Percentiles rank a stretch among this genome's conserved stretches.
These are phyloP conservation scores for Botrytis pseudocinerea DNA, from an alignment of 2,329 filamentous ascomycete genomes.

Conservation along the genomic window DNA sequence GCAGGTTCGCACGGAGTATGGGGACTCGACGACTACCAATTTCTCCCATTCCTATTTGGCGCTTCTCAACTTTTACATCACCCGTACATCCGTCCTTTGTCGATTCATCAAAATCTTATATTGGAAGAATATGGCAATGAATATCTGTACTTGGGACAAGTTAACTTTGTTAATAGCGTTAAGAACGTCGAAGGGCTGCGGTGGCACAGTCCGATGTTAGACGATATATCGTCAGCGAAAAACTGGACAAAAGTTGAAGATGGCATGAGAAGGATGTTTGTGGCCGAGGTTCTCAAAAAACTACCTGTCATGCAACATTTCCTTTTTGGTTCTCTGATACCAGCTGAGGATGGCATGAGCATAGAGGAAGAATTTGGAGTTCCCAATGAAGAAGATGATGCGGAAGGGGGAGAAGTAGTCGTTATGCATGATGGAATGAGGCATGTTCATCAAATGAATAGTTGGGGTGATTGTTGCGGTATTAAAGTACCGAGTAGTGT, in stretches of 20 bases:
- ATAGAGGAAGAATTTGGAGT: conserved; percentile 55
- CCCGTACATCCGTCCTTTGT: conserved; percentile 73
- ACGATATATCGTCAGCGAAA: conserved; percentile 90
- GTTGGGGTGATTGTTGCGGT: conserved; percentile 96
- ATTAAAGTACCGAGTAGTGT: conserved; percentile 96
- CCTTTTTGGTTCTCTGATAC: conserved; percentile 82
- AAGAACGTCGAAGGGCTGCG: conserved; percentile 93
- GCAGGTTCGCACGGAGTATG: conserved; percentile 97
- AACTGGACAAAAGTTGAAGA: conserved; percentile 90
- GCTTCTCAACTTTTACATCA: conserved; percentile 87
- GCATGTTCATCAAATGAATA: conserved; percentile 69
- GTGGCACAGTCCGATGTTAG: conserved; percentile 98
- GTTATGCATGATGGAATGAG: conserved; percentile 65
- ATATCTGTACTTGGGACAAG: conserved; percentile 89
- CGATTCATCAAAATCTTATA: conserved; percentile 83
- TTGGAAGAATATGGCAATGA: conserved; percentile 83
- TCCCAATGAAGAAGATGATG: conserved; percentile 51
- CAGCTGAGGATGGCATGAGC: conserved; percentile 80
- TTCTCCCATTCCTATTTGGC: conserved; percentile 92
- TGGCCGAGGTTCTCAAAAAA: conserved; percentile 88
- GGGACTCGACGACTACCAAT: conserved; percentile 97
- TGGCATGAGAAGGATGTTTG: conserved; percentile 96
- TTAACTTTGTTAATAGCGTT: conserved; percentile 90
- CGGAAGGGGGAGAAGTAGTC: conserved; percentile 58
- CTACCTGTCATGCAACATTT: conserved; percentile 99